Evolutionary conservation across 1,139 yeast species (phyloP).

Genomic region (Yamadazyma diddensiae): DNA sequence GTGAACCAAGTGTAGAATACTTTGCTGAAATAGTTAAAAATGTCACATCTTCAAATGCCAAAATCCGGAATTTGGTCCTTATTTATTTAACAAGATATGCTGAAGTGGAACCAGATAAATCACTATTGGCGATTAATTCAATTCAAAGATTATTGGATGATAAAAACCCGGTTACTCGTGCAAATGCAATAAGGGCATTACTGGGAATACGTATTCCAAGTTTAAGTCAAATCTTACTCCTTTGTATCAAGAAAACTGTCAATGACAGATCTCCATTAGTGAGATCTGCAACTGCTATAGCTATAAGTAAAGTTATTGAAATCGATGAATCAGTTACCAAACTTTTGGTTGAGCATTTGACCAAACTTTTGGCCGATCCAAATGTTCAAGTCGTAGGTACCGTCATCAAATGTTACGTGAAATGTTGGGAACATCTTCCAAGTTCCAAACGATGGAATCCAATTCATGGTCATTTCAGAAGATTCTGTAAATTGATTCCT

Average conservation of each 20-base stretch:
- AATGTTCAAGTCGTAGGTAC: conserved; percentile 67
- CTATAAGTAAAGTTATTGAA: conserved; percentile 62
- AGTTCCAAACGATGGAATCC: conserved; percentile 57
- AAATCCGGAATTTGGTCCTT: conserved; percentile 75
- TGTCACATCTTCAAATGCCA: conserved; percentile 67
- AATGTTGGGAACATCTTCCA: conserved; percentile 14
- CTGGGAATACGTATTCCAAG: conserved; percentile 79
- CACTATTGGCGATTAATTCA: conserved; percentile 84
- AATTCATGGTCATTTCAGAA: conserved; percentile 69
- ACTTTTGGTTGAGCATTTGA: conserved; percentile 50
- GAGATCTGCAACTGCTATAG: conserved; percentile 75
- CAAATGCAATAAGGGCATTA: conserved; percentile 74
- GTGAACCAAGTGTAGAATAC: conserved; percentile 58
- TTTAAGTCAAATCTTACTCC: conserved; percentile 71
- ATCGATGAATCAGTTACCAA: conserved; percentile 30
- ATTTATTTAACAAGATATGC: conserved; percentile 76
- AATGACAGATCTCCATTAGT: conserved; percentile 77
- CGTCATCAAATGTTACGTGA: conserved; percentile 57
- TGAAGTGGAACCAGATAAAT: conserved; percentile 82
- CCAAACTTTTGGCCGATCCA: conserved; percentile 58
- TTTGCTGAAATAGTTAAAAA: conserved; percentile 91
- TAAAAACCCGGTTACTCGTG: conserved; percentile 62
- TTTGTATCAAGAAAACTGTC: conserved; percentile 68
- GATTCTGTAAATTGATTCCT: conserved; percentile 52
- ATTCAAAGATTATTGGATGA: conserved; percentile 82